Evolutionary conservation across 116 monocot genomes (phyloP).

Genomic region (Trichopus zeylanicus): DNA sequence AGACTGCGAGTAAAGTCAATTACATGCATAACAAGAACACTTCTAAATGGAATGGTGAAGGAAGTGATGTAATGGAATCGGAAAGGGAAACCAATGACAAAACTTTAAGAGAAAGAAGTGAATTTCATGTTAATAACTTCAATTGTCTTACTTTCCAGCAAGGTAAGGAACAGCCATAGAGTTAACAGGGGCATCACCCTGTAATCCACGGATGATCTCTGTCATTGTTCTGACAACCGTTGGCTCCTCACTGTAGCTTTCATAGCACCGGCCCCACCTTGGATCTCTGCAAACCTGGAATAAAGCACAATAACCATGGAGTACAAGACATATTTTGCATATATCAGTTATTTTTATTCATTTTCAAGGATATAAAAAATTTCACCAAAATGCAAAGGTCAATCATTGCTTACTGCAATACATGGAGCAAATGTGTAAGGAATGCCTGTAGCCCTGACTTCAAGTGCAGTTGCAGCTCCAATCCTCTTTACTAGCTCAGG

Average conservation of each 20-base stretch:
- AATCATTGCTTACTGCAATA: slow-evolving; percentile 38
- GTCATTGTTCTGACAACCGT: slow-evolving; percentile 45
- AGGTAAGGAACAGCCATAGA: slow-evolving; percentile 30
- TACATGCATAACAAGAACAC: too few species aligned
- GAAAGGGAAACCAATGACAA: too few species aligned
- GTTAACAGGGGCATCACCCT: slow-evolving; percentile 33
- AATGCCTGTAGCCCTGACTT: slow-evolving; percentile 57
- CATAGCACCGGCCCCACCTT: slow-evolving; percentile 43
- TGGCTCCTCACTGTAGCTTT: slow-evolving; percentile 38
- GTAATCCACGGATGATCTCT: slow-evolving; percentile 39
- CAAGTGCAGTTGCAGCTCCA: slow-evolving; percentile 59
- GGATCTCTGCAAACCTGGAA: slow-evolving; percentile 46
- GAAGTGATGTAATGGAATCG: too few species aligned
- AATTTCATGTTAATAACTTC: too few species aligned
- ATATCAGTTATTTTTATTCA: too few species aligned
- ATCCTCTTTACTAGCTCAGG: slow-evolving; percentile 41
- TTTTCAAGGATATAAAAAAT: not conserved
- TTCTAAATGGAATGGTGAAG: too few species aligned
- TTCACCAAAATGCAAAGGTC: not conserved
- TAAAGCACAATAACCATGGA: not conserved
- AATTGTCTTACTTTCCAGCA: slow-evolving; percentile 49
- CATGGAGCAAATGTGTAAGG: slow-evolving; percentile 52
- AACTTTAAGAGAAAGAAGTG: too few species aligned
- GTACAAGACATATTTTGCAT: too few species aligned
- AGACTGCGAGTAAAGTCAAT: too few species aligned